phyloP scores from a whole-genome alignment of 164 flowering plant genomes.

The Magnolia sinica region DNA sequence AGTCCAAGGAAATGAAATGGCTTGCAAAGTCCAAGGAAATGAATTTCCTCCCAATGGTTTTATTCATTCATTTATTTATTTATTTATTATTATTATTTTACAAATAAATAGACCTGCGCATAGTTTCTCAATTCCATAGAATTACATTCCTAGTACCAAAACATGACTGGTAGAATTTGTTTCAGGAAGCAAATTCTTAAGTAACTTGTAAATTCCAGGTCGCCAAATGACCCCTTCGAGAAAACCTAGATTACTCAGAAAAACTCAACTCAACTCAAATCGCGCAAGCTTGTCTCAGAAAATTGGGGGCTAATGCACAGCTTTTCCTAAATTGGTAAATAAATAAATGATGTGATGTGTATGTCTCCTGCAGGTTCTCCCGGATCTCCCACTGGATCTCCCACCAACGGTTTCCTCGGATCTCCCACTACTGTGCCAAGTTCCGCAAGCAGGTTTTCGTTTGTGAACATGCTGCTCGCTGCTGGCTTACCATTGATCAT shows the following conservation, averaged over 20 bases:
- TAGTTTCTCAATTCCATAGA: too few relatives aligned
- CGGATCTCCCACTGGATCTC: neutral
- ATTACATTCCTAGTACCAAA: too few relatives aligned
- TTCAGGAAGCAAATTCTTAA: too few relatives aligned
- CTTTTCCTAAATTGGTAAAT: neutral
- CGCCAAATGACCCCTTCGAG: neutral
- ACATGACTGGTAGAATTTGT: too few relatives aligned
- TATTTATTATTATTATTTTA: too few relatives aligned
- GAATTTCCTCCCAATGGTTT: too few relatives aligned
- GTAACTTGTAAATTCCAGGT: too few relatives aligned
- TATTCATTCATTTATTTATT: too few relatives aligned
- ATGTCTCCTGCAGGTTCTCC: neutral
- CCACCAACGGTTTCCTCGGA: conserved; percentile 4
- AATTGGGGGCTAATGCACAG: neutral
- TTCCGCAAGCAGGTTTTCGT: conserved; percentile 9
- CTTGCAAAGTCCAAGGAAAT: too few relatives aligned
- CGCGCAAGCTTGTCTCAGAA: too few relatives aligned
- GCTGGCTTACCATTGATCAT: conserved; percentile 1
- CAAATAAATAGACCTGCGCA: too few relatives aligned
- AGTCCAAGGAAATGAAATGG: too few relatives aligned
- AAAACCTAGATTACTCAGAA: neutral
- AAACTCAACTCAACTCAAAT: neutral
- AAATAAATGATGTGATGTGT: neutral
- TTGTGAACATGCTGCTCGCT: neutral
- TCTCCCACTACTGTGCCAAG: conserved; percentile 12